Evolutionary conservation across 805 yeast genomes (phyloP).

Genomic region (Huiozyma sinensis): DNA sequence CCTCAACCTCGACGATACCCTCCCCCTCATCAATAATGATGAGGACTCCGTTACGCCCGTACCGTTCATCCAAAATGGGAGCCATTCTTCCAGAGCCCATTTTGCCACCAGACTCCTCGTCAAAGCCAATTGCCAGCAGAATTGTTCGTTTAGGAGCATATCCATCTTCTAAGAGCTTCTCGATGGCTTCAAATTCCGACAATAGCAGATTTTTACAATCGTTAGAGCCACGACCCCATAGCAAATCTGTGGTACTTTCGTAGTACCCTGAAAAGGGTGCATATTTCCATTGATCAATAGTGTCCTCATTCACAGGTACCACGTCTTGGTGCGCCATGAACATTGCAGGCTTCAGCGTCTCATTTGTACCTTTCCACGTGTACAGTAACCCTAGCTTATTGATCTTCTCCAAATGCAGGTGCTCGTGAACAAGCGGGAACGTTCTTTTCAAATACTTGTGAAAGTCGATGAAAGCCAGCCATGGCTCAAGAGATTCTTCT

Average conservation of each 20-base stretch:
- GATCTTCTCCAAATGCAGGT: slow-evolving; percentile 41
- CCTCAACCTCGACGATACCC: slow-evolving; percentile 30
- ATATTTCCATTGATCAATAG: slow-evolving; percentile 50
- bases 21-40: slow-evolving; percentile 67
- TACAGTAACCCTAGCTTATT: slow-evolving; percentile 56
- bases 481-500: slow-evolving; percentile 21
- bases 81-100: slow-evolving; percentile 48
- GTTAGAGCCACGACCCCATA: slow-evolving; percentile 71
- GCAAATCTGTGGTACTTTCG: slow-evolving; percentile 42
- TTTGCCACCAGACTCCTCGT: slow-evolving; percentile 65
- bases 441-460: slow-evolving; percentile 43
- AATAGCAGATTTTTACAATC: slow-evolving; percentile 67
- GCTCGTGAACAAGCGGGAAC: slow-evolving; percentile 44
- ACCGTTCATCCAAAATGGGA: slow-evolving; percentile 36
- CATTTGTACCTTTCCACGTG: slow-evolving; percentile 51
- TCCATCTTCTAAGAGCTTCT: slow-evolving; percentile 38
- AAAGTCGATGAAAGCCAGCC: slow-evolving; percentile 38
- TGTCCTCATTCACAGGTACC: slow-evolving; percentile 60
- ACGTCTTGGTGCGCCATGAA: slow-evolving; percentile 78
- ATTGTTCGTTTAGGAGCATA: slow-evolving; percentile 52
- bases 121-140: slow-evolving; percentile 61
- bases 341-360: slow-evolving; percentile 49
- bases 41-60: slow-evolving; percentile 51
- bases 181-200: slow-evolving; percentile 58
- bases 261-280: slow-evolving; percentile 58